These are phyloP conservation scores for Pythium biforme DNA, from an alignment of 352 stramenopile genomes.

Conservation along the genomic window DNA sequence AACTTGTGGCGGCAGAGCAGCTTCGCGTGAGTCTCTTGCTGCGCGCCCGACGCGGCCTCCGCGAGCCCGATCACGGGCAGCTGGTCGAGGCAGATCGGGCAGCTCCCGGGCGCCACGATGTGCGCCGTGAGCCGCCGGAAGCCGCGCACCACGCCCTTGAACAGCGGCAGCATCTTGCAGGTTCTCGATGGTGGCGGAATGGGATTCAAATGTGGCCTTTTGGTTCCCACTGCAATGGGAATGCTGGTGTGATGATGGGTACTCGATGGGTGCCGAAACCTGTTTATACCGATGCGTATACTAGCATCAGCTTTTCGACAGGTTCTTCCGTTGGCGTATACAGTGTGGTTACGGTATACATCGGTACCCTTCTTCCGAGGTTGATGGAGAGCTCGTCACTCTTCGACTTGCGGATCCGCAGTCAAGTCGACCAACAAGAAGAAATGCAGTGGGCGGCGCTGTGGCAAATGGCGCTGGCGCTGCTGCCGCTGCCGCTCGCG, in stretches of 20 bases:
- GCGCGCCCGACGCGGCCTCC: conserved; percentile 28
- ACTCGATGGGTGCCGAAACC: neutral
- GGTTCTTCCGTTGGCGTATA: conserved; percentile 2
- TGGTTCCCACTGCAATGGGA: neutral
- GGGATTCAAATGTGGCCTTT: neutral
- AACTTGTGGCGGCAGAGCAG: conserved; percentile 60
- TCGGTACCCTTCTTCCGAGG: neutral
- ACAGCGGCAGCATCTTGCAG: conserved; percentile 25
- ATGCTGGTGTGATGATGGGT: neutral
- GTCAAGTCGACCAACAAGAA: too few species aligned
- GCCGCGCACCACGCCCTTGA: conserved; percentile 49
- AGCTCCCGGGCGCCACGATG: conserved; percentile 36
- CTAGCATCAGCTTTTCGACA: neutral
- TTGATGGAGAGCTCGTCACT: conserved; percentile 15
- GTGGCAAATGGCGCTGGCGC: conserved; percentile 49
- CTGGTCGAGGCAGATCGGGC: conserved; percentile 62
- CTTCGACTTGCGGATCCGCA: neutral
- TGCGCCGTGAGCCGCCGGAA: conserved; percentile 53
- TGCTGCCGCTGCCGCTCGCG: conserved; percentile 49
- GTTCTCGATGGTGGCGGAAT: neutral
- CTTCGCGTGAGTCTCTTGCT: conserved; percentile 35
- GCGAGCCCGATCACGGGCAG: conserved; percentile 42
- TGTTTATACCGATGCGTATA: neutral
- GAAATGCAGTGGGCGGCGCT: conserved; percentile 35
- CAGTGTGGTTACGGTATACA: conserved; percentile 4